phyloP scores from a whole-genome alignment of 164 flowering plant species.

The Buxus sempervirens region DNA sequence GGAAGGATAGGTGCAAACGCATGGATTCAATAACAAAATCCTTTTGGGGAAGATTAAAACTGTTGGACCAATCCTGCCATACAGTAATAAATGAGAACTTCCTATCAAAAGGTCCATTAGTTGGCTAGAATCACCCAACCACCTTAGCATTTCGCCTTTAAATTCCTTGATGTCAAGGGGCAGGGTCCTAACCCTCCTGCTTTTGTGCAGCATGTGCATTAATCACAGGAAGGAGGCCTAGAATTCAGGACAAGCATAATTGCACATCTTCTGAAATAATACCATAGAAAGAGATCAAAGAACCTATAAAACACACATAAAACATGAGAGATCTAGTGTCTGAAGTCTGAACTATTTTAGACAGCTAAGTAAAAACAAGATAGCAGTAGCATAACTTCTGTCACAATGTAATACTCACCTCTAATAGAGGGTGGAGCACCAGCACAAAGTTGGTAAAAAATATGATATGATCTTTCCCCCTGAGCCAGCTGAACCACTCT shows the following conservation, averaged over 20 bases:
- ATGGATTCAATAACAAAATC: background rate
- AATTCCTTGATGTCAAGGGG: background rate
- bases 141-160: background rate
- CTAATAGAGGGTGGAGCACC: conserved; percentile 73
- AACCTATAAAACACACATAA: no score
- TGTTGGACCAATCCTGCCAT: background rate
- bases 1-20: background rate
- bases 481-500: conserved; percentile 78
- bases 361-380: no score
- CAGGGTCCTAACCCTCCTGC: background rate
- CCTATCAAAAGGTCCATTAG: background rate
- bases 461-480: conserved; percentile 92
- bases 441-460: conserved; percentile 96
- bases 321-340: no score
- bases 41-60: background rate
- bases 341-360: no score
- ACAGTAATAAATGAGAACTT: background rate
- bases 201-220: no score
- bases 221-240: no score
- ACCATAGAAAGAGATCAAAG: no score
- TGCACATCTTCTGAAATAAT: no score
- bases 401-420: conserved; percentile 39
- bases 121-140: background rate
- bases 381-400: no score
- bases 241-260: no score